These are phyloP conservation scores for Penicillium occitanis DNA, from an alignment of 2,329 filamentous ascomycete species.

Conservation along the genomic window DNA sequence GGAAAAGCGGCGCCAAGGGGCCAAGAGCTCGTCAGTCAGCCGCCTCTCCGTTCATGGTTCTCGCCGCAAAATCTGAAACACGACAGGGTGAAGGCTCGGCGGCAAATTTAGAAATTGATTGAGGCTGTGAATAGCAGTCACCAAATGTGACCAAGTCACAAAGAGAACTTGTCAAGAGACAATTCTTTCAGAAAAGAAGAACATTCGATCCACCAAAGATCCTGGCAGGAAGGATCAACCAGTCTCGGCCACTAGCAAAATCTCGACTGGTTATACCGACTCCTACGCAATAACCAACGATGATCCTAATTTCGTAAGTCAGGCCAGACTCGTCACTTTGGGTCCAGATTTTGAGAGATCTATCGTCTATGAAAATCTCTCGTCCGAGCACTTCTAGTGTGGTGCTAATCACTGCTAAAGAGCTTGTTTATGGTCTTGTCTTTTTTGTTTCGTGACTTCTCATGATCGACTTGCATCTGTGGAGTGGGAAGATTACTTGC, in stretches of 20 bases:
- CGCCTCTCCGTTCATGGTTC: not conserved
- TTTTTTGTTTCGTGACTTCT: not conserved
- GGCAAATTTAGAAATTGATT: not conserved
- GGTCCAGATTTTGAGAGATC: not conserved
- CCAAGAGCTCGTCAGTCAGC: not conserved
- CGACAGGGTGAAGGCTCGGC: slow-evolving; percentile 8
- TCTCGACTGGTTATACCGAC: not conserved
- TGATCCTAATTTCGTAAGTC: slow-evolving; percentile 5
- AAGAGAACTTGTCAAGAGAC: not conserved
- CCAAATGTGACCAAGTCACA: not conserved
- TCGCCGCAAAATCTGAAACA: not conserved
- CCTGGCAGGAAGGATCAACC: not conserved
- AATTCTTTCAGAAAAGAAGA: not conserved
- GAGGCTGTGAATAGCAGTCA: not conserved
- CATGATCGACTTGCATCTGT: not conserved
- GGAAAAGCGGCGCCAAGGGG: not conserved
- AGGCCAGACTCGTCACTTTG: not conserved
- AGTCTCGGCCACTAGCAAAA: not conserved
- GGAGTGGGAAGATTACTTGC: not conserved
- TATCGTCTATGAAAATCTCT: not conserved
- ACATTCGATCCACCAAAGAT: not conserved
- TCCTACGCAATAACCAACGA: not conserved
- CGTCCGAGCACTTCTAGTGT: not conserved
- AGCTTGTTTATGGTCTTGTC: not conserved
- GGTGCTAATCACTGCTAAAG: not conserved